Evolutionary conservation across 805 yeast species (phyloP).

Genomic region (Brettanomyces nanus): DNA sequence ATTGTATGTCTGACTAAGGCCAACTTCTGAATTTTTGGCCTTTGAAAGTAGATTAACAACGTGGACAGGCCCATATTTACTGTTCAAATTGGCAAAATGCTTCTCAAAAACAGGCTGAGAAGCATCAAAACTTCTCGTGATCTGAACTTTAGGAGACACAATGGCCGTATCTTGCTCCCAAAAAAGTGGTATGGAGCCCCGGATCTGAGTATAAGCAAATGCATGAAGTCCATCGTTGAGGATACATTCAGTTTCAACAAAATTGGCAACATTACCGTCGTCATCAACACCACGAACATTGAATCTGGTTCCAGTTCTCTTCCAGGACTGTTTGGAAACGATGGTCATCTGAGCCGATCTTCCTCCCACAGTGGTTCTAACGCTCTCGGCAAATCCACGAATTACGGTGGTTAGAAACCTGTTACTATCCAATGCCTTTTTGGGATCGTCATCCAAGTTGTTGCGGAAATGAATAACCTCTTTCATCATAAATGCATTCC

Average conservation of each 20-base stretch:
- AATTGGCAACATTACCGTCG: constrained; percentile 91
- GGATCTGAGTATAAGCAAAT: constrained; percentile 77
- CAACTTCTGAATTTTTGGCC: constrained; percentile 69
- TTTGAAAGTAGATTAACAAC: constrained; percentile 74
- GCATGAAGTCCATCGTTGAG: constrained; percentile 40
- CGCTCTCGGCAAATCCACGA: constrained; percentile 89
- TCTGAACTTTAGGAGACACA: constrained; percentile 81
- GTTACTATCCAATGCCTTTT: constrained; percentile 57
- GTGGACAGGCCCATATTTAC: constrained; percentile 81
- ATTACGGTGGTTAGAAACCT: constrained; percentile 86
- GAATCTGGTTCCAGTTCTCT: constrained; percentile 93
- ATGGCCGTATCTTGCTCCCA: constrained; percentile 97
- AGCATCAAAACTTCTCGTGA: constrained; percentile 86
- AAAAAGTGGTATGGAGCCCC: constrained; percentile 93
- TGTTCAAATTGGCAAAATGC: constrained; percentile 65
- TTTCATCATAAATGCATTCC: constrained; percentile 89
- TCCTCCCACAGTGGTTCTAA: constrained; percentile 31
- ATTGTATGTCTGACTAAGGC: constrained; percentile 57
- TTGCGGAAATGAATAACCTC: constrained; percentile 70
- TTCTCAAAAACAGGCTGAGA: constrained; percentile 82
- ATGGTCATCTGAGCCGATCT: constrained; percentile 51
- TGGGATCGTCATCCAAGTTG: constrained; percentile 55
- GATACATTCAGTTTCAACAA: constrained; percentile 87
- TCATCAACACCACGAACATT: constrained; percentile 95
- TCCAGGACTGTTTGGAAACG: constrained; percentile 93